A percentile compares a stretch with the other conserved stretches of the same genome.
Evolutionary conservation across 495 filamentous ascomycete species (phyloP).

Genomic region (Margaritispora aquatica): DNA sequence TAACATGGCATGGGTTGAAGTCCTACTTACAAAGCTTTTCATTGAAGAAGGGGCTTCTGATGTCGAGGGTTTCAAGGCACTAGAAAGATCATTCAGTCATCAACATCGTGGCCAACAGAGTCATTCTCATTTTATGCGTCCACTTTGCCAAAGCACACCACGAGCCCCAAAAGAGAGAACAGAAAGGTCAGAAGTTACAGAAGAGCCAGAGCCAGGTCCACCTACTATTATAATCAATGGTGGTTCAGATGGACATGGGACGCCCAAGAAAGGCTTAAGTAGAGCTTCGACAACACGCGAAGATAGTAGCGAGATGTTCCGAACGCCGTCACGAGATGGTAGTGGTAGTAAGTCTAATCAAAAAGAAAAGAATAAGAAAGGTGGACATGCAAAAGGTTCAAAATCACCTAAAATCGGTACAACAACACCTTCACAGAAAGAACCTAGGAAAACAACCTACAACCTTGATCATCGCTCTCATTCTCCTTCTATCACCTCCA

Average conservation of each 20-base stretch:
- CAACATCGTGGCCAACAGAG: slow-evolving; percentile 55
- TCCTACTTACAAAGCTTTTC: slow-evolving; percentile 58
- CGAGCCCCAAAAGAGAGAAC: slow-evolving; percentile 28
- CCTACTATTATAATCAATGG: slow-evolving; percentile 21
- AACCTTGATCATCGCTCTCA: slow-evolving; percentile 5
- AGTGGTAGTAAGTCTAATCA: slow-evolving; percentile 22
- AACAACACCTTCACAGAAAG: background rate
- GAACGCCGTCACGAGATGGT: background rate
- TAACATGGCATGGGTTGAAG: slow-evolving; percentile 54
- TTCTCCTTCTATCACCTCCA: slow-evolving; percentile 2
- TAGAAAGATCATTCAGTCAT: slow-evolving; percentile 59
- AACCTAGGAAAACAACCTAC: background rate
- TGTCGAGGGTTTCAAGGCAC: slow-evolving; percentile 60
- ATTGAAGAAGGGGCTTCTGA: slow-evolving; percentile 61
- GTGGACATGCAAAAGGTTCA: slow-evolving; percentile 29
- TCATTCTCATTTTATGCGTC: slow-evolving; percentile 64
- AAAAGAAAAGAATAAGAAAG: slow-evolving; percentile 34
- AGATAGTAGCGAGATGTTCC: slow-evolving; percentile 6
- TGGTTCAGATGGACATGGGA: background rate
- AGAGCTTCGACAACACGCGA: slow-evolving; percentile 10
- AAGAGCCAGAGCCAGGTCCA: slow-evolving; percentile 22
- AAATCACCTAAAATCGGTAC: slow-evolving; percentile 26
- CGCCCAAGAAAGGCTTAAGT: slow-evolving; percentile 4
- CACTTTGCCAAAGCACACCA: slow-evolving; percentile 53
- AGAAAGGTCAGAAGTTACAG: slow-evolving; percentile 6